phyloP scores from a whole-genome alignment of 176 grass and related monocot genomes.

The Chrysopogon serrulatus region DNA sequence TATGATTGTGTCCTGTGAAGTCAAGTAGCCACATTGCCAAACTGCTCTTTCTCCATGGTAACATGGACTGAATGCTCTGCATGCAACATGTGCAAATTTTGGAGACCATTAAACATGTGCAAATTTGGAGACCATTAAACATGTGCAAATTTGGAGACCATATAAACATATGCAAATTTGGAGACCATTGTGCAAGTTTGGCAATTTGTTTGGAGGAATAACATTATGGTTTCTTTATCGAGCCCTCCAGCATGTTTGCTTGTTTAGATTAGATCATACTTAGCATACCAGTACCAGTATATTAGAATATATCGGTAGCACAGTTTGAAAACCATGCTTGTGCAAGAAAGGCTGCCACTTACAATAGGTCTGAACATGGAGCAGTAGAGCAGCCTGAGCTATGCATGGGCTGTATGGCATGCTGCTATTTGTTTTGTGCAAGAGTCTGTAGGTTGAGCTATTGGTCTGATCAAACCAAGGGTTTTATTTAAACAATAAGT shows the following conservation, averaged over 20 bases:
- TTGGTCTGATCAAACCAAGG: background rate
- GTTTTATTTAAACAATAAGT: background rate
- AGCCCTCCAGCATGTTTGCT: background rate
- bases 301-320: background rate
- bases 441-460: slow-evolving; percentile 19
- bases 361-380: background rate
- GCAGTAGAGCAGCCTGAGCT: background rate
- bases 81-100: background rate
- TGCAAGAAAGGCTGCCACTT: background rate
- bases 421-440: background rate
- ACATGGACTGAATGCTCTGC: slow-evolving; percentile 1
- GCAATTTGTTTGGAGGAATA: background rate
- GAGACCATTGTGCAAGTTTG: background rate
- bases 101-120: background rate
- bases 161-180: background rate
- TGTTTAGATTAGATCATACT: background rate
- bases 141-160: background rate
- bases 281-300: slow-evolving; percentile 1
- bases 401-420: background rate
- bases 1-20: background rate
- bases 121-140: background rate
- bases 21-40: slow-evolving; percentile 10
- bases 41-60: background rate
- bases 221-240: background rate
- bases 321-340: background rate